Conservation (phyloP, 208 protist species). For the Leishmania guyanensis region DNA sequence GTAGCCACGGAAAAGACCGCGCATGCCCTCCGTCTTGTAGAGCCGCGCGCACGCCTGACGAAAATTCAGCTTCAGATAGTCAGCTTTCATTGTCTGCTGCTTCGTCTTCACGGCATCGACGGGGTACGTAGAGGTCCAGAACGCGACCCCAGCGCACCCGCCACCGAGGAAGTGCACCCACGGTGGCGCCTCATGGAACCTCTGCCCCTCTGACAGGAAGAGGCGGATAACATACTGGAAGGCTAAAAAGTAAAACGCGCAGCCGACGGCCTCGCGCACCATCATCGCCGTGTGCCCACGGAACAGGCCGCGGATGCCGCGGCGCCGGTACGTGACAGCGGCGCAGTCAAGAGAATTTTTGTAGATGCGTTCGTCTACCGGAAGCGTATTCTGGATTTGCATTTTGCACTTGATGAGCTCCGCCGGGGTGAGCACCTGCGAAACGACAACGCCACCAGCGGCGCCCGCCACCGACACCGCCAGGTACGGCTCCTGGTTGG, state of each 20-base stretch:
- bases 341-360: slow-evolving; percentile 86
- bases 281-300: slow-evolving; percentile 90
- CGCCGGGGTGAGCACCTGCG: slow-evolving; percentile 84
- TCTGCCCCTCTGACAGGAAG: slow-evolving; percentile 65
- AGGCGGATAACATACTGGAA: slow-evolving; percentile 81
- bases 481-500: slow-evolving; percentile 73
- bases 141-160: slow-evolving; percentile 86
- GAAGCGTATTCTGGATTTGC: slow-evolving; percentile 92
- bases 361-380: slow-evolving; percentile 67
- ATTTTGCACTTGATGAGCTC: slow-evolving; percentile 93
- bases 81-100: slow-evolving; percentile 86
- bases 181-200: slow-evolving; percentile 74
- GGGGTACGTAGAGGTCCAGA: slow-evolving; percentile 91
- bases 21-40: slow-evolving; percentile 85
- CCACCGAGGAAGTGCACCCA: slow-evolving; percentile 84
- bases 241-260: slow-evolving; percentile 82
- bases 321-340: slow-evolving; percentile 52
- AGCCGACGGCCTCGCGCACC: slow-evolving; percentile 85
- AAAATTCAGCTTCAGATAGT: slow-evolving; percentile 81
- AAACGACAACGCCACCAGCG: slow-evolving; percentile 75
- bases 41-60: slow-evolving; percentile 65
- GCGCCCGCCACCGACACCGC: slow-evolving; percentile 67
- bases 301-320: slow-evolving; percentile 80
- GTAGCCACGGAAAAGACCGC: slow-evolving; percentile 87
- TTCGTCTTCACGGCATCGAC: slow-evolving; percentile 92